Conservation (phyloP, 2,329 filamentous ascomycete species). For the Zymoseptoria pseudotritici region DNA sequence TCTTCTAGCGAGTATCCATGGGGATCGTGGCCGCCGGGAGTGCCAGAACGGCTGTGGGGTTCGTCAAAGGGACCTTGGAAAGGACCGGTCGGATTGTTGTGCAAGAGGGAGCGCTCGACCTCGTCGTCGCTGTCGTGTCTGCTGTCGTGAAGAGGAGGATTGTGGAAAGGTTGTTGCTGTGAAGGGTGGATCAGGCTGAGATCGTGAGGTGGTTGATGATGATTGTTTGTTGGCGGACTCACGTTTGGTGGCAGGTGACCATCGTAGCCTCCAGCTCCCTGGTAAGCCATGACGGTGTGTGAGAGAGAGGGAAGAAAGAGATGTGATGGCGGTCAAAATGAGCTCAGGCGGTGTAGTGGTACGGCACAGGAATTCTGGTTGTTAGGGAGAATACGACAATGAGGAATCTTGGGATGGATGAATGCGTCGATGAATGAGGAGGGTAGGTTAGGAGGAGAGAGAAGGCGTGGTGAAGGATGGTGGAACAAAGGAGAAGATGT, state of each 20-base stretch:
- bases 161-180: constrained; percentile 22
- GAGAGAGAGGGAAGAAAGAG: background rate
- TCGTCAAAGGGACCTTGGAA: constrained; percentile 44
- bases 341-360: constrained; percentile 3
- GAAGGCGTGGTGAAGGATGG: background rate
- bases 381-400: background rate
- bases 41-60: constrained; percentile 29
- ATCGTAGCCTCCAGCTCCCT: constrained; percentile 23
- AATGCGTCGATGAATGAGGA: background rate
- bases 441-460: too few relatives aligned
- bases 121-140: constrained; percentile 36
- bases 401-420: background rate
- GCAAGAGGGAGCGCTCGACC: constrained; percentile 42
- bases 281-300: constrained; percentile 27
- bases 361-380: background rate
- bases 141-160: constrained; percentile 24
- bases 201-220: constrained; percentile 9
- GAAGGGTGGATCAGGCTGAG: background rate
- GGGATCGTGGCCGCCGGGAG: constrained; percentile 31
- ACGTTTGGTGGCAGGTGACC: constrained; percentile 16
- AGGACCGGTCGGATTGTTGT: constrained; percentile 40
- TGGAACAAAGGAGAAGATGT: background rate
- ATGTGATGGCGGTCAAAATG: constrained; percentile 7
- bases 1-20: constrained; percentile 45
- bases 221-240: constrained; percentile 4